Evolutionary conservation across 352 stramenopile species (phyloP).

Genomic region (Phytophthora pseudosyringae): DNA sequence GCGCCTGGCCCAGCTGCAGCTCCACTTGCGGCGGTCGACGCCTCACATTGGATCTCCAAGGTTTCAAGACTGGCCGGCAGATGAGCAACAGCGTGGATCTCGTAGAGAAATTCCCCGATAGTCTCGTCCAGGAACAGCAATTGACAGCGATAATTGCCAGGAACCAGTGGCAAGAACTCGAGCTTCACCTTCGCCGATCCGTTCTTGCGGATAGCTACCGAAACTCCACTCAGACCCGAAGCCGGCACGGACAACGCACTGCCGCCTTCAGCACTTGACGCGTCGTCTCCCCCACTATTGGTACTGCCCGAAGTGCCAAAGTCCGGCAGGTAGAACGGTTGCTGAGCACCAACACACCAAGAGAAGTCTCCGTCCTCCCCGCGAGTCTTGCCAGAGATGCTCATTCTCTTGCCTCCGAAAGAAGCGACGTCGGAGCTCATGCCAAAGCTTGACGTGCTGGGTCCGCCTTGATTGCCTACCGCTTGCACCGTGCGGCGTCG

Average conservation of each 20-base stretch:
- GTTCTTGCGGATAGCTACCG: constrained; percentile 55
- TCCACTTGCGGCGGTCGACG: constrained; percentile 10
- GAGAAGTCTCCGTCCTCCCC: constrained; percentile 51
- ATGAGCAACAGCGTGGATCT: constrained; percentile 84
- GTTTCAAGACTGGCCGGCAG: constrained; percentile 80
- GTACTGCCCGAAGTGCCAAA: constrained; percentile 45
- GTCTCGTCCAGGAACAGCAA: constrained; percentile 93
- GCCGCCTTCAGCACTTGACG: constrained; percentile 6
- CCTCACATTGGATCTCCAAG: constrained; percentile 85
- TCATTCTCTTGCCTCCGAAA: constrained; percentile 13
- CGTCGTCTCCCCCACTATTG: constrained; percentile 23
- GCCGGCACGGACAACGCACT: constrained; percentile 9
- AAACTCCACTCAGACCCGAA: constrained; percentile 26
- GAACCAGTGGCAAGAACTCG: constrained; percentile 89
- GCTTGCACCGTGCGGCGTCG: constrained; percentile 16
- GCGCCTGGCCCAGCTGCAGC: constrained; percentile 1
- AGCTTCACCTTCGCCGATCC: constrained; percentile 75
- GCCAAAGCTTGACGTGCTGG: constrained; percentile 11
- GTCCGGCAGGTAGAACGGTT: constrained; percentile 80
- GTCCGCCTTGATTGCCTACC: constrained; percentile 6
- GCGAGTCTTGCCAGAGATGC: constrained; percentile 26
- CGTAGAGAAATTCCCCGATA: constrained; percentile 94
- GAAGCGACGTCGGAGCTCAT: constrained; percentile 6
- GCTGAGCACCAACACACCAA: constrained; percentile 73
- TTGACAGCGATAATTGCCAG: constrained; percentile 91